Evolutionary conservation across 2,329 filamentous ascomycete genomes (phyloP).

Genomic region (Macroventuria anomochaeta): DNA sequence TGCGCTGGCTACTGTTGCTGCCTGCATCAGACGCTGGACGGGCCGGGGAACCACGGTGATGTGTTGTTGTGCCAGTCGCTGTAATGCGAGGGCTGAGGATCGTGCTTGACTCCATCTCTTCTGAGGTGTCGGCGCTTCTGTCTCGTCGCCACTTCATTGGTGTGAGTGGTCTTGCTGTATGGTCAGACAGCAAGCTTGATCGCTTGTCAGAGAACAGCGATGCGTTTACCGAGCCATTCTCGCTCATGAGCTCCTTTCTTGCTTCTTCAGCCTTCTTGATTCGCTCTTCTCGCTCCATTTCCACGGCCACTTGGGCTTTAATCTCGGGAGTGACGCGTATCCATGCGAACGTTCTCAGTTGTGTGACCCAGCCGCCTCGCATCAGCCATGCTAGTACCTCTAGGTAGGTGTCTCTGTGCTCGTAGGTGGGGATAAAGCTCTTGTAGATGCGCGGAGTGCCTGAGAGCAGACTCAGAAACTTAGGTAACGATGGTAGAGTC

Average conservation of each 20-base stretch:
- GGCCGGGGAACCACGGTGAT: constrained; percentile 37
- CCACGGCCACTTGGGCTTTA: constrained; percentile 77
- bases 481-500: constrained; percentile 79
- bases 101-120: constrained; percentile 39
- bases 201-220: constrained; percentile 42
- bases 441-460: constrained; percentile 83
- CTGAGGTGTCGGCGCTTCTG: constrained; percentile 24
- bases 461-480: constrained; percentile 85
- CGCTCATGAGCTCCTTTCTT: constrained; percentile 36
- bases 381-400: constrained; percentile 93
- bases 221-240: constrained; percentile 40
- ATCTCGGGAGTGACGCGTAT: constrained; percentile 84
- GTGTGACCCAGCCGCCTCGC: constrained; percentile 90
- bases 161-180: constrained; percentile 36
- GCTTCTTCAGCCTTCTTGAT: constrained; percentile 42
- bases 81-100: constrained; percentile 36
- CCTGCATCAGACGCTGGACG: constrained; percentile 44
- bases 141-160: constrained; percentile 37
- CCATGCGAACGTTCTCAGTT: constrained; percentile 90
- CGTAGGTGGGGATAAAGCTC: constrained; percentile 81
- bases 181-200: constrained; percentile 36
- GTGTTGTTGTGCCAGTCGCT: constrained; percentile 22
- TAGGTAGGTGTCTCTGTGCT: constrained; percentile 86
- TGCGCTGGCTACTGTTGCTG: constrained; percentile 45
- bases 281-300: constrained; percentile 60